Evolutionary conservation across 2,329 filamentous ascomycete species (phyloP).

Genomic region (Calonectria pteridis): DNA sequence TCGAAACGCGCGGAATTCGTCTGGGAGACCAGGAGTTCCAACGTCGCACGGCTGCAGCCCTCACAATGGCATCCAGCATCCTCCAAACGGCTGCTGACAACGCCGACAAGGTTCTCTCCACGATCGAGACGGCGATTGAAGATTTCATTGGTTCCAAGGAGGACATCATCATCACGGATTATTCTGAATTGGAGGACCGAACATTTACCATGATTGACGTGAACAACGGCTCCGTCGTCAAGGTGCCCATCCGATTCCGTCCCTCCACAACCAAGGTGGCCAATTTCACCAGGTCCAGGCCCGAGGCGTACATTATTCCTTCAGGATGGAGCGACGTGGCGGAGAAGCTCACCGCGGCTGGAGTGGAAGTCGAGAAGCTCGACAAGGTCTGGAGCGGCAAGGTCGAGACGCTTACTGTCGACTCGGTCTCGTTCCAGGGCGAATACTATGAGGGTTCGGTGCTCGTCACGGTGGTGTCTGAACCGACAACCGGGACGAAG

Average conservation of each 20-base stretch:
- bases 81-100: conserved; percentile 47
- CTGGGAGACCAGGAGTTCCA: conserved; percentile 49
- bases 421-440: conserved; percentile 31
- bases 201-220: conserved; percentile 44
- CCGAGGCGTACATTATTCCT: conserved; percentile 47
- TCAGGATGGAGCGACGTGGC: conserved; percentile 45
- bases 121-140: conserved; percentile 40
- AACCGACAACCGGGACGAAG: conserved; percentile 31
- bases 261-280: conserved; percentile 44
- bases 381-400: conserved; percentile 37
- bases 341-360: conserved; percentile 41
- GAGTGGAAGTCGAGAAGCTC: conserved; percentile 43
- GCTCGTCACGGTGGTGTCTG: conserved; percentile 37
- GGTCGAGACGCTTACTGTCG: conserved; percentile 47
- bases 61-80: conserved; percentile 44
- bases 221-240: conserved; percentile 42
- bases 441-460: conserved; percentile 46
- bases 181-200: conserved; percentile 32
- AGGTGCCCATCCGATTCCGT: conserved; percentile 45
- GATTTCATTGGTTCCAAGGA: conserved; percentile 45
- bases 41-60: conserved; percentile 43
- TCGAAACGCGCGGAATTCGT: conserved; percentile 47
- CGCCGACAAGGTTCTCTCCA: conserved; percentile 42
- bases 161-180: conserved; percentile 47
- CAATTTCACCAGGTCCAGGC: conserved; percentile 47